Evolutionary conservation across 1,284 basidiomycete genomes (phyloP).

Genomic region (Cutaneotrichosporon cutaneum): DNA sequence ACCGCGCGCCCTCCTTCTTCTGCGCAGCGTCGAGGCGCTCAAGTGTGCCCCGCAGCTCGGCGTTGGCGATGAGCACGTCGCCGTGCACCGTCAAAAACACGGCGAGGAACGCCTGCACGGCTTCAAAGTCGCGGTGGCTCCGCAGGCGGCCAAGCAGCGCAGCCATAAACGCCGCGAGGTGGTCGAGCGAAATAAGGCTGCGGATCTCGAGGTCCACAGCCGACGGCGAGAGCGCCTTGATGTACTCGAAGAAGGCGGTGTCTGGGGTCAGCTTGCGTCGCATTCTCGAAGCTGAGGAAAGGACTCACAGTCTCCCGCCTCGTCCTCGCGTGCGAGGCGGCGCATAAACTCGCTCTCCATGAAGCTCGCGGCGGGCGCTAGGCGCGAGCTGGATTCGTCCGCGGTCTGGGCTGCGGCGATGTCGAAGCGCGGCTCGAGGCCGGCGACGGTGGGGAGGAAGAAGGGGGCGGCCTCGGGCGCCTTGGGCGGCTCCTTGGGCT

Average conservation of each 20-base stretch:
- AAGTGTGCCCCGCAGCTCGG: conserved; percentile 62
- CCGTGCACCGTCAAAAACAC: conserved; percentile 83
- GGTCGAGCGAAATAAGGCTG: conserved; percentile 64
- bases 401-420: conserved; percentile 53
- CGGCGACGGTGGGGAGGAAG: conserved; percentile 88
- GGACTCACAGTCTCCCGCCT: conserved; percentile 70
- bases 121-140: conserved; percentile 89
- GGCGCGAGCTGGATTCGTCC: conserved; percentile 55
- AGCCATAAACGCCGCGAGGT: conserved; percentile 68
- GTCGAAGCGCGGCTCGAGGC: conserved; percentile 76
- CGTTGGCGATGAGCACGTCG: conserved; percentile 69
- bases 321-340: conserved; percentile 62
- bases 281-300: too few species aligned
- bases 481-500: conserved; percentile 93
- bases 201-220: conserved; percentile 88
- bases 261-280: too few species aligned
- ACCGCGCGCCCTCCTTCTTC: conserved; percentile 66
- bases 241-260: conserved; percentile 76
- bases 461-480: conserved; percentile 94
- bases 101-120: conserved; percentile 82
- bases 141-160: conserved; percentile 71
- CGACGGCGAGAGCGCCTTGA: conserved; percentile 84
- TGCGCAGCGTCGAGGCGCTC: conserved; percentile 64
- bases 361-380: conserved; percentile 60
- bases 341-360: conserved; percentile 73